These are phyloP conservation scores for Phytophthora capsici DNA, from an alignment of 352 stramenopile genomes.

Conservation along the genomic window DNA sequence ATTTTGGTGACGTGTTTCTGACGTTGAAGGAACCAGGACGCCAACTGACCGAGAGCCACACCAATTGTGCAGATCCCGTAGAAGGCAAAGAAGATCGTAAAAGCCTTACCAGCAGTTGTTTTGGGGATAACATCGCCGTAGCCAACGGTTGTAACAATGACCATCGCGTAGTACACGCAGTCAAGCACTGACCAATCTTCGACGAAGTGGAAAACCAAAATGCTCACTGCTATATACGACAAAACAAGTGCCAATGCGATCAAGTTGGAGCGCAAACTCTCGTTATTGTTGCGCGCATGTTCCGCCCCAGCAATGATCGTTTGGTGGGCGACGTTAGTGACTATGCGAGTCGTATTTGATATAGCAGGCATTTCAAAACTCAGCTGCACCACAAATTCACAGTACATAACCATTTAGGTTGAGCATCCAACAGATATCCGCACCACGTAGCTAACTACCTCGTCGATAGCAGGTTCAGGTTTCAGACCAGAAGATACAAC, in stretches of 20 bases:
- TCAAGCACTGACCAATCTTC: conserved; percentile 76
- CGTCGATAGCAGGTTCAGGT: conserved; percentile 1
- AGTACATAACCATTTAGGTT: too few relatives aligned
- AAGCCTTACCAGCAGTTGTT: conserved; percentile 66
- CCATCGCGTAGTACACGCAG: conserved; percentile 92
- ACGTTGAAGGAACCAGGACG: conserved; percentile 56
- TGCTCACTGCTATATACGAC: conserved; percentile 61
- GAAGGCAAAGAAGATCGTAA: conserved; percentile 89
- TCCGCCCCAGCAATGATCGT: conserved; percentile 38
- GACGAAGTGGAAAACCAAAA: conserved; percentile 65
- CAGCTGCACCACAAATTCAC: conserved; percentile 15
- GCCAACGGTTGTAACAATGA: conserved; percentile 93
- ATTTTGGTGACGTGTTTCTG: conserved; percentile 67
- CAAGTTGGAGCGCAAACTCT: conserved; percentile 36
- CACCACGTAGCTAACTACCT: conserved; percentile 1
- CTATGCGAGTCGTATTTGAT: conserved; percentile 14
- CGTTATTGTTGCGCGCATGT: conserved; percentile 2
- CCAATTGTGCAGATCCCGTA: conserved; percentile 77
- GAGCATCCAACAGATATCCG: not conserved
- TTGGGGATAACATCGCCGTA: conserved; percentile 84
- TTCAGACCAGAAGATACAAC: conserved; percentile 3
- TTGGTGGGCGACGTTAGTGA: conserved; percentile 37
- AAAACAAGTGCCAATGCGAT: conserved; percentile 57
- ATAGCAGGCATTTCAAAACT: conserved; percentile 41
- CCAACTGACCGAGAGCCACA: conserved; percentile 66